Conservation (phyloP, 2,329 filamentous ascomycete species). For the Talaromyces islandicus region DNA sequence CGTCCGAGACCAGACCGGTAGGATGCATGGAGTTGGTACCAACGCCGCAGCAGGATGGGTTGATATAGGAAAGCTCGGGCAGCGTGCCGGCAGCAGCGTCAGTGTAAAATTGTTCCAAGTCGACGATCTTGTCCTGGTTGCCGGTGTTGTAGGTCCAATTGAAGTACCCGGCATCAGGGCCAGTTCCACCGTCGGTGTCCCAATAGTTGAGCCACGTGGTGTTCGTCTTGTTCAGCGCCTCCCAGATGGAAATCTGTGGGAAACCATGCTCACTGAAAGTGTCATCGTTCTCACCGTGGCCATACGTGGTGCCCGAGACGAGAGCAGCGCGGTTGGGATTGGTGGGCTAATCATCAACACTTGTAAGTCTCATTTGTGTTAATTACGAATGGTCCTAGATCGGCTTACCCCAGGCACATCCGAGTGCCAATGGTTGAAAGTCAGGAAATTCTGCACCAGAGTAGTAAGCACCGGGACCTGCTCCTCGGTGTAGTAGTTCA, state of each 20-base stretch:
- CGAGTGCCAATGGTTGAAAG: slow-evolving; percentile 42
- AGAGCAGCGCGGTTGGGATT: slow-evolving; percentile 33
- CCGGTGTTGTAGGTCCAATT: slow-evolving; percentile 35
- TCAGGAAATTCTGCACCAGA: slow-evolving; percentile 39
- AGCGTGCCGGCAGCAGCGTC: slow-evolving; percentile 42
- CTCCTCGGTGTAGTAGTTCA: slow-evolving; percentile 39
- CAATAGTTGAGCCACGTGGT: slow-evolving; percentile 45
- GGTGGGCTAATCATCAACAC: slow-evolving; percentile 20
- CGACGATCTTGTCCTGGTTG: slow-evolving; percentile 14
- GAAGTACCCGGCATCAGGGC: slow-evolving; percentile 41
- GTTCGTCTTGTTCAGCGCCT: slow-evolving; percentile 34
- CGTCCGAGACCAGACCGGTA: slow-evolving; percentile 36
- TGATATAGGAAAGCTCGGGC: slow-evolving; percentile 44
- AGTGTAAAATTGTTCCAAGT: slow-evolving; percentile 35
- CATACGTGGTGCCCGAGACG: slow-evolving; percentile 35
- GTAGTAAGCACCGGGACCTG: slow-evolving; percentile 36
- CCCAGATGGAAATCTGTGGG: slow-evolving; percentile 35
- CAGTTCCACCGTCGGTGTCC: slow-evolving; percentile 37
- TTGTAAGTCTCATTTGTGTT: not conserved
- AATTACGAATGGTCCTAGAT: no score
- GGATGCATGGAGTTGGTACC: slow-evolving; percentile 45
- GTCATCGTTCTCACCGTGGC: slow-evolving; percentile 33
- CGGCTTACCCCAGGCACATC: slow-evolving; percentile 20
- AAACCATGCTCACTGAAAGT: slow-evolving; percentile 28
- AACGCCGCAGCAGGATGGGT: slow-evolving; percentile 30